These are phyloP conservation scores for Globisporangium parvum DNA, from an alignment of 352 stramenopile species.

Conservation along the genomic window DNA sequence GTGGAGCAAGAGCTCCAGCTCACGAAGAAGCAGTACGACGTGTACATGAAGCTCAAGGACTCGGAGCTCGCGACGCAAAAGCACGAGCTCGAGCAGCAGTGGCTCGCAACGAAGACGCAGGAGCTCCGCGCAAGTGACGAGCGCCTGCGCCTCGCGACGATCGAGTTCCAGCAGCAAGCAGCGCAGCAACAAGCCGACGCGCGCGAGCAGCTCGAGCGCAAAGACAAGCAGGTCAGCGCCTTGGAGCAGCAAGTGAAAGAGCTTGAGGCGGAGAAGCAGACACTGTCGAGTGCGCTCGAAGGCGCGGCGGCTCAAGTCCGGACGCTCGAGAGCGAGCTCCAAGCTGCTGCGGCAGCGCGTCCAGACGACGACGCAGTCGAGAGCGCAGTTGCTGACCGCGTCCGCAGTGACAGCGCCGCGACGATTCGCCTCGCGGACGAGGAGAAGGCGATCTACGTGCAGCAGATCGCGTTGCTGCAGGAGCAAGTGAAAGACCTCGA, in stretches of 20 bases:
- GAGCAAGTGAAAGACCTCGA: slow-evolving; percentile 49
- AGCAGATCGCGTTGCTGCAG: slow-evolving; percentile 50
- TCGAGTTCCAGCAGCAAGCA: slow-evolving; percentile 24
- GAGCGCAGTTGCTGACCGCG: slow-evolving; percentile 8
- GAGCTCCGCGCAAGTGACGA: slow-evolving; percentile 41
- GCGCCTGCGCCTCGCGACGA: slow-evolving; percentile 23
- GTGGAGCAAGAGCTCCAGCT: slow-evolving; percentile 64
- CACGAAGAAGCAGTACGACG: slow-evolving; percentile 66
- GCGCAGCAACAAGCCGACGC: slow-evolving; percentile 27
- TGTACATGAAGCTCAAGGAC: slow-evolving; percentile 52
- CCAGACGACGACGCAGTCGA: slow-evolving; percentile 20
- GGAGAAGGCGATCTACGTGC: slow-evolving; percentile 45
- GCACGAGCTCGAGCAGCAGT: slow-evolving; percentile 42
- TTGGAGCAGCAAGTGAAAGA: slow-evolving; percentile 32
- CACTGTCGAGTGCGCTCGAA: not conserved
- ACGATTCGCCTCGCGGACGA: slow-evolving; percentile 27
- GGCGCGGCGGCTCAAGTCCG: slow-evolving; percentile 5
- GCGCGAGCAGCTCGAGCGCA: slow-evolving; percentile 24
- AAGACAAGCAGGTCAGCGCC: slow-evolving; percentile 16
- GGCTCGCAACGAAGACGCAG: slow-evolving; percentile 19
- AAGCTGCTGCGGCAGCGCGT: slow-evolving; percentile 17
- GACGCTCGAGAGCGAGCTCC: slow-evolving; percentile 21
- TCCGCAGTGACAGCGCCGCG: slow-evolving; percentile 1
- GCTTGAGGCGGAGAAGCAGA: not conserved
- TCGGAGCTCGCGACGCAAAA: slow-evolving; percentile 42